phyloP scores from a whole-genome alignment of 2,329 filamentous ascomycete species.

The Hirsutella minnesotensis region DNA sequence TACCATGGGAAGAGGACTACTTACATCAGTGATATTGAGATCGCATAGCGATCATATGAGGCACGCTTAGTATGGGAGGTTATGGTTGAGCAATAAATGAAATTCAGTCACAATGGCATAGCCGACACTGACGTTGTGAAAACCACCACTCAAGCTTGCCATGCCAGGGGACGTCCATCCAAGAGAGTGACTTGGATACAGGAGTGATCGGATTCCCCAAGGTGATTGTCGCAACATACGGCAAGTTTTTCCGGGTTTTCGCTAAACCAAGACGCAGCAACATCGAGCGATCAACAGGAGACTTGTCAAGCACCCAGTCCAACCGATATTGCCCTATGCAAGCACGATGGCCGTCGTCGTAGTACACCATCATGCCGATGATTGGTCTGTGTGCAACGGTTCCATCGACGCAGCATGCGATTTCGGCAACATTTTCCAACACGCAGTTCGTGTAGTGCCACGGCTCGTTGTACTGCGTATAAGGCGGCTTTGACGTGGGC shows the following conservation, averaged over 20 bases:
- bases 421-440: conserved; percentile 1
- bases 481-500: conserved; percentile 1
- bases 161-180: conserved; percentile 2
- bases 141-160: conserved; percentile 4
- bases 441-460: conserved; percentile 3
- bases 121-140: conserved; percentile 3
- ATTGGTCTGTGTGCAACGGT: not conserved
- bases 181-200: not conserved
- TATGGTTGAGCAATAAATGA: not conserved
- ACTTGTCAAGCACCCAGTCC: conserved; percentile 1
- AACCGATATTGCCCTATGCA: conserved; percentile 3
- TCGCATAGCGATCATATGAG: not conserved
- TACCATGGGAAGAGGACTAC: not conserved
- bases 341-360: conserved; percentile 1
- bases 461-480: conserved; percentile 1
- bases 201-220: not conserved
- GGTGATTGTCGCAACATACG: not conserved
- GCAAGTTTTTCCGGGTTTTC: not conserved
- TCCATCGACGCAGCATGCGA: conserved; percentile 2
- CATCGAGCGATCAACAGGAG: not conserved
- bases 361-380: conserved; percentile 1
- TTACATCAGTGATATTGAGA: conserved; percentile 1
- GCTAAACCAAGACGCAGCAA: conserved; percentile 1
- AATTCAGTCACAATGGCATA: conserved; percentile 1
- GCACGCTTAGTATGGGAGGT: not conserved